Conservation (phyloP, 768 basidiomycete genomes). For the Russula sp. region DNA sequence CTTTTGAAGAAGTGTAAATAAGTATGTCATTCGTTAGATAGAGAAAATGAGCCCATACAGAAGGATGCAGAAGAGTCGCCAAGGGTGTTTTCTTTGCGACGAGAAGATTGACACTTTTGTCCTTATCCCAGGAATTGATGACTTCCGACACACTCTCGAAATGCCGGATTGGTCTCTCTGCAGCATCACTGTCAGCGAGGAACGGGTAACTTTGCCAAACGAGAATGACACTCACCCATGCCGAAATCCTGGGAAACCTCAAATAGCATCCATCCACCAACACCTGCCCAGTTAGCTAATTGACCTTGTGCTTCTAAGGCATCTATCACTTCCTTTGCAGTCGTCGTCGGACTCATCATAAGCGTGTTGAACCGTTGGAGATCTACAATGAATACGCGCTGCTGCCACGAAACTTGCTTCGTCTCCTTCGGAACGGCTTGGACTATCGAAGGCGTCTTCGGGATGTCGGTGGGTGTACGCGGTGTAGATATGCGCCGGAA, state of each 20-base stretch:
- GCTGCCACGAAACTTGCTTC: constrained; percentile 45
- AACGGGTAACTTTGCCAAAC: neutral
- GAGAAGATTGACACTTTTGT: constrained; percentile 76
- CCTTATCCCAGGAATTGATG: constrained; percentile 83
- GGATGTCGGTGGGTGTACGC: constrained; percentile 37
- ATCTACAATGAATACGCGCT: constrained; percentile 74
- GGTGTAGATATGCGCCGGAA: constrained; percentile 40
- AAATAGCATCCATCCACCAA: constrained; percentile 83
- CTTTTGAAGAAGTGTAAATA: constrained; percentile 39
- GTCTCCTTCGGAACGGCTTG: constrained; percentile 18
- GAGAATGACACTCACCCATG: constrained; percentile 66
- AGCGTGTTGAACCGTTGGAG: constrained; percentile 74
- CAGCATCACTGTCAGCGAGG: constrained; percentile 1
- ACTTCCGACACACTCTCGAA: constrained; percentile 83
- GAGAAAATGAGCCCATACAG: constrained; percentile 42
- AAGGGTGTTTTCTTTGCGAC: constrained; percentile 73
- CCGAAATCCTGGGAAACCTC: constrained; percentile 91
- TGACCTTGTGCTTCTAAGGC: constrained; percentile 64
- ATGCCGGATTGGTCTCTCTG: constrained; percentile 86
- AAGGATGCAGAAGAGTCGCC: constrained; percentile 54
- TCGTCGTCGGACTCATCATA: constrained; percentile 63
- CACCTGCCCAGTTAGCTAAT: constrained; percentile 55
- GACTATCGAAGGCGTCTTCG: constrained; percentile 16
- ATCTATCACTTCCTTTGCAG: constrained; percentile 68
- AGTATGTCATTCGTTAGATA: constrained; percentile 21